Conservation (phyloP, 345 rosid species). For the Toxicodendron radicans region DNA sequence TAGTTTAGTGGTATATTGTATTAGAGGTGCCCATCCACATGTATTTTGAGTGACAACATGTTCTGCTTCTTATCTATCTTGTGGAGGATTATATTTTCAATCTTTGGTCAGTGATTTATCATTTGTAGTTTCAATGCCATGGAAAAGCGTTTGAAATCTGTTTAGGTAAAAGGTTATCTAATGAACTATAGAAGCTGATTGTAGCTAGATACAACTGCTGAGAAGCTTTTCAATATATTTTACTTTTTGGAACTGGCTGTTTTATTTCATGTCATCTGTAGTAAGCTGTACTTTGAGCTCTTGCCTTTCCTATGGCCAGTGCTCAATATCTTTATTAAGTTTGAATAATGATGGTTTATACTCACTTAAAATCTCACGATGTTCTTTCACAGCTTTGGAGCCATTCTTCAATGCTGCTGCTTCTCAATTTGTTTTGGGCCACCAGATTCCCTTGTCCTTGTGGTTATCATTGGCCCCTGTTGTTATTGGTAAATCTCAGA, state of each 20-base stretch:
- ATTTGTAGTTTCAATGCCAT: not conserved
- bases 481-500: conserved; percentile 39
- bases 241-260: too few relatives aligned
- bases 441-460: conserved; percentile 45
- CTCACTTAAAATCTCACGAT: conserved; percentile 8
- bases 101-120: not conserved
- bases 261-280: too few relatives aligned
- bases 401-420: conserved; percentile 59
- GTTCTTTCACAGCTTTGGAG: conserved; percentile 41
- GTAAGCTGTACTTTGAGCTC: not conserved
- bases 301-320: not conserved
- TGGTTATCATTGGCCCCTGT: conserved; percentile 58
- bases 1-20: not conserved
- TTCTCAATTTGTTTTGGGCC: conserved; percentile 53
- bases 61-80: not conserved
- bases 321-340: not conserved
- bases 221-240: not conserved
- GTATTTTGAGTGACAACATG: not conserved
- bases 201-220: not conserved
- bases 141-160: not conserved
- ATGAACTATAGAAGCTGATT: not conserved
- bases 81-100: not conserved
- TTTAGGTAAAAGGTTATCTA: not conserved
- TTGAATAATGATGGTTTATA: not conserved
- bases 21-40: not conserved